Evolutionary conservation across 2,329 filamentous ascomycete genomes (phyloP), one percentile per base, ranked within the genome.

Genomic region (Cyphellophora europaea): DNA sequence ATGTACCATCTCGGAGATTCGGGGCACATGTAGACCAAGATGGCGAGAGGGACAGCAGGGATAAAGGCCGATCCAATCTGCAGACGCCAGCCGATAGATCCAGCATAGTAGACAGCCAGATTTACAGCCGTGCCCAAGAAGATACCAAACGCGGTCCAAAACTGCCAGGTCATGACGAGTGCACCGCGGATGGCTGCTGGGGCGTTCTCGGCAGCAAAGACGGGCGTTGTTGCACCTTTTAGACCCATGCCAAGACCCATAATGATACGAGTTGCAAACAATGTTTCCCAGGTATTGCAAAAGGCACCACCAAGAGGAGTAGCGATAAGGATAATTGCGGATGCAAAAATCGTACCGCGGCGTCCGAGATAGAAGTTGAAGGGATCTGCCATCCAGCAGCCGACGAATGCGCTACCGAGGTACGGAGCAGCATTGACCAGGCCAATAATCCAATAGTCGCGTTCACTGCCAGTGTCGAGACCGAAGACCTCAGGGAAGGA

Each of bases 351-450:
- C 23, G 73, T 71, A 5, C 77, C 74, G 81, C 79, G 69, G 32
- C 81, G 74, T 6, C 82, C 82, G 41, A 85, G 79, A 42, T 53
- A 62, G 37, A 75, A 71, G 57, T 86, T 86, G 57, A 85, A 69
- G 1, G 82, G 80, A 19, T 78, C 79, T 0, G 77, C 77, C 10
- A 79, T 55, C 78, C 77, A 82, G 51, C 74, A 79, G 4, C 77
- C 76, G 44, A 80, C 55, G 28, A 83, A 57, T 3, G 79, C 77
- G 45, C 76, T 84, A 58, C 75, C 75, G 14, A 84, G 67, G 44
- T 79, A 79, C 27, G 40, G 40, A 11, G 35, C 34, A 25, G 21
- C 74, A 18, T 85, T 85, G 42, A 85, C 63, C 2, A 82, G 55
- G 29, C 81, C 81, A 12, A 82, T 63, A 27, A 82, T 59, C 61